Evolutionary conservation across 179 eudicot species (phyloP), one percentile per base, ranked within the genome.

Genomic region (Beta macrorhiza): DNA sequence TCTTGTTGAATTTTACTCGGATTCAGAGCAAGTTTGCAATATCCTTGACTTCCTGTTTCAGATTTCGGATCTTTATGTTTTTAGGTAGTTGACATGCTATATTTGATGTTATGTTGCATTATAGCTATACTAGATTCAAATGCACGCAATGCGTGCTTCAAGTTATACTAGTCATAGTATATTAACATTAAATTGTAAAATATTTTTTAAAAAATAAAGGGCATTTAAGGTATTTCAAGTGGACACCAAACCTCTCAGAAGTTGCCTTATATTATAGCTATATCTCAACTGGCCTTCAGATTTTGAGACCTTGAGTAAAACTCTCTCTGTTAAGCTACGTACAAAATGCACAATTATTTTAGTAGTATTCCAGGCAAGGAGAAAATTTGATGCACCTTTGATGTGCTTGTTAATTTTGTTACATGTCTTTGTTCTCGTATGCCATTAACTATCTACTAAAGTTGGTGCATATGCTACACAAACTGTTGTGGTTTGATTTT

Each of bases 371-470:
- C 55, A 17, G 74, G 74, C 22, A 45, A 7, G 29, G 74, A 49
- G 29, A 71, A 47, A 47, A 17, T 45, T 25, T 49, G 75, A 49
- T 73, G 76, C 76, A 29, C 63, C 62, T 72, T 5, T 72, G 75
- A 51, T 74, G 20, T 25, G 65, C 16, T 72, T 72, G 42, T 55
- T 53, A 53, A 52, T 73, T 73, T 73, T 59, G 76, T 53, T 49
- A 49, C 11, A 22, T 13, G 6, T 20, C 12, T 73, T 22, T 53
- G 55, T 53, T n/a, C 65, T 74, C 52, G 7, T 74, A 8, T 9
- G 32, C 15, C 25, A 15, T 74, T 2, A 56, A 25, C 9, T 2
- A 20, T 49, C 29, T 55, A 5, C 63, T 25, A 55, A 74, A 32
- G 64, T 74, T 72, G 75, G 37, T 51, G 15, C 42, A 20, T 14